phyloP scores from a whole-genome alignment of 208 protist genomes.

The Crithidia expoeki region DNA sequence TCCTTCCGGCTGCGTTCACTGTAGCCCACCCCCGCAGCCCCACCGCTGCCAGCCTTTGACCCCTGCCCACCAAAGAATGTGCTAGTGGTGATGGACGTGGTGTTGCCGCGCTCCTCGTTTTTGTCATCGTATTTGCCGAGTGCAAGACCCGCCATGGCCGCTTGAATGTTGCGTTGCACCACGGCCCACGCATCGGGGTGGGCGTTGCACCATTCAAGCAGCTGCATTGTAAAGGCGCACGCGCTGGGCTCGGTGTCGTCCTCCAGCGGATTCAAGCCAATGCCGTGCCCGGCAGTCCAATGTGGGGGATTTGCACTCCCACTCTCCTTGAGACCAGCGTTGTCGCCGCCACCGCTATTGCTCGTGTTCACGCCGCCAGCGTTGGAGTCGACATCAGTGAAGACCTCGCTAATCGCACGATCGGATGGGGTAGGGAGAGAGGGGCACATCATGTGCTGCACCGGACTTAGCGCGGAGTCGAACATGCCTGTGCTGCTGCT shows the following conservation, averaged over 20 bases:
- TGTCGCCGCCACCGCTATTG: background rate
- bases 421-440: conserved; percentile 17
- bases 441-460: background rate
- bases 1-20: conserved; percentile 34
- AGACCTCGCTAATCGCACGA: conserved; percentile 26
- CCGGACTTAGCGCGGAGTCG: conserved; percentile 2
- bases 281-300: background rate
- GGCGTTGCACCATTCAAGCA: conserved; percentile 57
- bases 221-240: conserved; percentile 40
- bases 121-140: conserved; percentile 33
- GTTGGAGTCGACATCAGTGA: conserved; percentile 23
- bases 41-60: conserved; percentile 11
- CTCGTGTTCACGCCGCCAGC: background rate
- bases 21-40: conserved; percentile 13
- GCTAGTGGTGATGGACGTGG: no score
- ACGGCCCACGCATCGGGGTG: conserved; percentile 14
- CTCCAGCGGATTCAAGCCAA: conserved; percentile 10
- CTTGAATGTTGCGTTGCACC: conserved; percentile 15
- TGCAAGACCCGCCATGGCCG: conserved; percentile 17
- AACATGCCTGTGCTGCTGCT: conserved; percentile 19
- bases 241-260: conserved; percentile 21
- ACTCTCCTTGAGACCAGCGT: background rate
- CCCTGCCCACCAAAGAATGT: conserved; percentile 12
- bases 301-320: background rate
- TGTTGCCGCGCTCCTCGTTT: conserved; percentile 23